Conservation (phyloP, 768 basidiomycete genomes). For the Tremella fuciformis region DNA sequence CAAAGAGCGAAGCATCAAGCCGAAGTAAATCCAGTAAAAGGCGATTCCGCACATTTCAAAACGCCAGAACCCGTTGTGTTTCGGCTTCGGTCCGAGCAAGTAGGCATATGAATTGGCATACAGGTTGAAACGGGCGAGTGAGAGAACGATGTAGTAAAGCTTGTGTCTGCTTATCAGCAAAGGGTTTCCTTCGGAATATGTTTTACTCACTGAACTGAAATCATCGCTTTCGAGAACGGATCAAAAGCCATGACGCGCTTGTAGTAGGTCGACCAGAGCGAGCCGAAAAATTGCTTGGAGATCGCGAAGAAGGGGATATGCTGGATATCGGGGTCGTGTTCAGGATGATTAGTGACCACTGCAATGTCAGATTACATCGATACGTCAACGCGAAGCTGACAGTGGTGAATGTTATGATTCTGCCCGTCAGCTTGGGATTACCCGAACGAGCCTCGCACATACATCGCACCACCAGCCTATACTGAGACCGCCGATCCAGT, state of each 20-base stretch:
- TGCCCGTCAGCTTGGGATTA: slow-evolving; percentile 28
- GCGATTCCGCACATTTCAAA: slow-evolving; percentile 68
- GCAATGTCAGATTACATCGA: slow-evolving; percentile 8
- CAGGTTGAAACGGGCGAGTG: slow-evolving; percentile 90
- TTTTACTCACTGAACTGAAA: slow-evolving; percentile 64
- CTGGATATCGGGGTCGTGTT: slow-evolving; percentile 69
- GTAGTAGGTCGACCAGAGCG: slow-evolving; percentile 92
- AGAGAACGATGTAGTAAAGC: slow-evolving; percentile 85
- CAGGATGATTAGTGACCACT: slow-evolving; percentile 97
- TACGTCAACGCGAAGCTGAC: slow-evolving; percentile 58
- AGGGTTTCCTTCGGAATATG: background rate
- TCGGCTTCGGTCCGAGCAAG: slow-evolving; percentile 57
- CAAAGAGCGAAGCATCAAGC: slow-evolving; percentile 65
- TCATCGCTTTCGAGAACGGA: slow-evolving; percentile 61
- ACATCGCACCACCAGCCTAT: slow-evolving; percentile 98
- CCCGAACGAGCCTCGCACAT: slow-evolving; percentile 53
- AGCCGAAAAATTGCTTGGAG: slow-evolving; percentile 77
- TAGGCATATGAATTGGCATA: slow-evolving; percentile 81
- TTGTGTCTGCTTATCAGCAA: slow-evolving; percentile 59
- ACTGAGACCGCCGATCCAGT: slow-evolving; percentile 87
- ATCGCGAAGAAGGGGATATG: slow-evolving; percentile 91
- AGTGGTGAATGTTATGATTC: slow-evolving; percentile 89
- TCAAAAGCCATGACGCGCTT: slow-evolving; percentile 80
- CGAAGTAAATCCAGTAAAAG: slow-evolving; percentile 91
- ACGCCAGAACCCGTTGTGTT: slow-evolving; percentile 63